Percentiles rank a stretch among this genome's conserved stretches.
These are phyloP conservation scores for Scytalidium sp. DNA, from an alignment of 2,329 filamentous ascomycete genomes.

Conservation along the genomic window DNA sequence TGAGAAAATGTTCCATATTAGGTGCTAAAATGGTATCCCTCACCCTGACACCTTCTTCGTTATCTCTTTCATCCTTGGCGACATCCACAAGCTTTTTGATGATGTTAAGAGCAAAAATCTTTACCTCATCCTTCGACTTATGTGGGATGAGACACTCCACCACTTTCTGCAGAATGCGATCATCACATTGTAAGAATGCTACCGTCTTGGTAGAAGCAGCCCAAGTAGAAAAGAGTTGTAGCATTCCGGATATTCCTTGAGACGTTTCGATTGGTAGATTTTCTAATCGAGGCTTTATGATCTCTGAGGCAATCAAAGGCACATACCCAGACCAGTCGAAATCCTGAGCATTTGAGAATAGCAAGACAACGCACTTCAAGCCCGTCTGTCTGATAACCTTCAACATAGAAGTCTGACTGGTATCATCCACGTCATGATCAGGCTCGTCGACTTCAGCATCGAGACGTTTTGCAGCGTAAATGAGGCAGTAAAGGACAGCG, in stretches of 20 bases:
- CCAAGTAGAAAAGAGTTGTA: slow-evolving; percentile 81
- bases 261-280: slow-evolving; percentile 82
- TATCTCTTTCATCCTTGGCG: slow-evolving; percentile 53
- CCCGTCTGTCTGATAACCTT: slow-evolving; percentile 67
- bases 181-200: slow-evolving; percentile 60
- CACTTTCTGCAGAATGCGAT: slow-evolving; percentile 63
- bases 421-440: slow-evolving; percentile 30
- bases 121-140: slow-evolving; percentile 83
- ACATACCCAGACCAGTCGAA: slow-evolving; percentile 74
- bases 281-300: slow-evolving; percentile 73
- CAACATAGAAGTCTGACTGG: slow-evolving; percentile 52
- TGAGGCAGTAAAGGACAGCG: slow-evolving; percentile 76
- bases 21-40: slow-evolving; percentile 53
- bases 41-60: slow-evolving; percentile 42
- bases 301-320: slow-evolving; percentile 66
- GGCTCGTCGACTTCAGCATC: slow-evolving; percentile 28
- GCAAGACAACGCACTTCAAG: slow-evolving; percentile 76
- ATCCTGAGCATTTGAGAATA: slow-evolving; percentile 71
- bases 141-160: slow-evolving; percentile 68
- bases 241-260: slow-evolving; percentile 80
- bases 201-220: slow-evolving; percentile 64
- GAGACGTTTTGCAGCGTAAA: slow-evolving; percentile 64
- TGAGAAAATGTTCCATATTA: slow-evolving; percentile 58
- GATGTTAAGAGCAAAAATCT: slow-evolving; percentile 75
- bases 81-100: slow-evolving; percentile 66